Conservation (phyloP, 192 early-diverging fungal genomes). For the Coemansia sp. region DNA sequence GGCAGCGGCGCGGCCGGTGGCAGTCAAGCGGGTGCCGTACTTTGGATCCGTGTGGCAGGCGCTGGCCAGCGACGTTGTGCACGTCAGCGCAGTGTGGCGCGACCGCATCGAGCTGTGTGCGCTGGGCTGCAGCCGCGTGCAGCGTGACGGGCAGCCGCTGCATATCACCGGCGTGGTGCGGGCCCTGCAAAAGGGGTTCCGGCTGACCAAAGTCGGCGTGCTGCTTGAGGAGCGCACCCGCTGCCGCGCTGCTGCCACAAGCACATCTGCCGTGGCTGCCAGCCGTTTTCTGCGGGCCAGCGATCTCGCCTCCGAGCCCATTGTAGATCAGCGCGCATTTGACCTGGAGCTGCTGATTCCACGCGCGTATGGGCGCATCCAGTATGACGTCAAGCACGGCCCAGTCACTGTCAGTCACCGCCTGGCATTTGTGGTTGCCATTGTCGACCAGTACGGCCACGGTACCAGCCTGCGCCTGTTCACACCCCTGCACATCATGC, state of each 20-base stretch:
- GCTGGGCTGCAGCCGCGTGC: conserved; percentile 49
- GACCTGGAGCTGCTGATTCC: conserved; percentile 50
- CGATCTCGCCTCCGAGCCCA: conserved; percentile 26
- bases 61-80: conserved; percentile 40
- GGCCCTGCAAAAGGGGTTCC: conserved; percentile 47
- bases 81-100: conserved; percentile 48
- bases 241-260: conserved; percentile 17
- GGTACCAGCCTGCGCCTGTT: conserved; percentile 49
- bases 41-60: conserved; percentile 45
- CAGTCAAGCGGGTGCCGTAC: conserved; percentile 48
- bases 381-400: conserved; percentile 50
- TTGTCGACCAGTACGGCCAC: conserved; percentile 40
- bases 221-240: conserved; percentile 52
- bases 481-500: conserved; percentile 52
- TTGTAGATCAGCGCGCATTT: conserved; percentile 49
- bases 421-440: conserved; percentile 47
- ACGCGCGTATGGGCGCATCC: conserved; percentile 45
- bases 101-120: conserved; percentile 49
- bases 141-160: conserved; percentile 40
- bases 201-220: conserved; percentile 41
- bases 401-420: conserved; percentile 49
- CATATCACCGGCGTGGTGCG: conserved; percentile 40
- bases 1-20: conserved; percentile 24
- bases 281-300: conserved; percentile 31
- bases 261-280: conserved; percentile 31